These are phyloP conservation scores for Allomyces macrogynus DNA, from an alignment of 192 early-diverging fungal genomes.

Conservation along the genomic window DNA sequence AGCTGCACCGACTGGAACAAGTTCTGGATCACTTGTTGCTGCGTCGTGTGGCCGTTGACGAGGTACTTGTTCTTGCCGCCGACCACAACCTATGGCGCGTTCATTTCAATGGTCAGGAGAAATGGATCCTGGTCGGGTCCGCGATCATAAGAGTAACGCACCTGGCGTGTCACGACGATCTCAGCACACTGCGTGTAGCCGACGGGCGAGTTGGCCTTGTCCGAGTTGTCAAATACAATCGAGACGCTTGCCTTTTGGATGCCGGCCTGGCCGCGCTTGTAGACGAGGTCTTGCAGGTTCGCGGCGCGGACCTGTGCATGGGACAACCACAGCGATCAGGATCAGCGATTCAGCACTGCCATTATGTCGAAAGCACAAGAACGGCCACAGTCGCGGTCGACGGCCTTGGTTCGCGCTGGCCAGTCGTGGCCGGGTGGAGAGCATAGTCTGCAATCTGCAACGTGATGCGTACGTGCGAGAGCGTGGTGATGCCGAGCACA, in stretches of 20 bases:
- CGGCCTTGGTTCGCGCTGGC: neutral
- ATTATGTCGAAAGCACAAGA: too few relatives aligned
- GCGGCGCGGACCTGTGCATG: constrained; percentile 55
- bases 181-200: constrained; percentile 68
- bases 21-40: constrained; percentile 71
- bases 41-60: constrained; percentile 80
- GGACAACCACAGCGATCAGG: neutral
- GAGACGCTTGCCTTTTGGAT: constrained; percentile 94
- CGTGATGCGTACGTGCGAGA: constrained; percentile 47
- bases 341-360: too few relatives aligned
- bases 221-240: constrained; percentile 85
- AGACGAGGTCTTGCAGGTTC: constrained; percentile 87
- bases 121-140: neutral
- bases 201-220: constrained; percentile 61
- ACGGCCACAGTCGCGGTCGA: too few relatives aligned
- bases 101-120: neutral
- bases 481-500: constrained; percentile 85
- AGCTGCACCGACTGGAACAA: constrained; percentile 94
- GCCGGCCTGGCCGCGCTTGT: constrained; percentile 97
- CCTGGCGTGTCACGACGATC: constrained; percentile 89
- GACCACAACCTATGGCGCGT: constrained; percentile 37
- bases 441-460: neutral
- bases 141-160: constrained; percentile 15
- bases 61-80: constrained; percentile 92
- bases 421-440: neutral